These are phyloP conservation scores for Phytophthora melonis DNA, from an alignment of 352 stramenopile species.

Conservation along the genomic window DNA sequence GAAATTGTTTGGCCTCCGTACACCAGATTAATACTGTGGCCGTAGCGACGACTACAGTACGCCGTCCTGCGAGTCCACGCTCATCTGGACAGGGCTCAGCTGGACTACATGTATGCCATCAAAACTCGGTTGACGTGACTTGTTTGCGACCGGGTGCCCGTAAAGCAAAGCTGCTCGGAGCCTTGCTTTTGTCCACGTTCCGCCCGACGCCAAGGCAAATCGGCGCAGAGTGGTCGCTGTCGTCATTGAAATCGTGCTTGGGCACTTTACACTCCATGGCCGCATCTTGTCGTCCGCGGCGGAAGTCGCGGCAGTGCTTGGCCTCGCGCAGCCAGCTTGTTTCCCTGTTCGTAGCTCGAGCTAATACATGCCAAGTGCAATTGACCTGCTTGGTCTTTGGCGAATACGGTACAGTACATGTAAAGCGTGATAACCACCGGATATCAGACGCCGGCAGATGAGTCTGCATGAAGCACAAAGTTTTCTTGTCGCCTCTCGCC, in stretches of 20 bases:
- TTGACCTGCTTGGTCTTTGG: background rate
- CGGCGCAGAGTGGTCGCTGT: slow-evolving; percentile 27
- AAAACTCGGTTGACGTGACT: slow-evolving; percentile 18
- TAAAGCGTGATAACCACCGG: slow-evolving; percentile 16
- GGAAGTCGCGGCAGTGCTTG: background rate
- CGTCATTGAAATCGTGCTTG: slow-evolving; percentile 31
- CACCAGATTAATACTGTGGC: no score
- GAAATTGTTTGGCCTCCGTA: slow-evolving; percentile 8
- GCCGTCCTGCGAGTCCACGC: no score
- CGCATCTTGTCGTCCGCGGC: slow-evolving; percentile 18
- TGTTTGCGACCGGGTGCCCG: slow-evolving; percentile 5
- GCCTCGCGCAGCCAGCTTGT: background rate
- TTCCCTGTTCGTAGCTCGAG: slow-evolving; percentile 3
- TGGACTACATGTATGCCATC: background rate
- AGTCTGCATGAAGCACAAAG: slow-evolving; percentile 1
- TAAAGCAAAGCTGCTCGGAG: background rate
- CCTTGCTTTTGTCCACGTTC: slow-evolving; percentile 30
- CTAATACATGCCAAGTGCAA: background rate
- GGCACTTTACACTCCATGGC: slow-evolving; percentile 29
- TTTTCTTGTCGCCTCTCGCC: background rate
- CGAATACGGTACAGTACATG: no score
- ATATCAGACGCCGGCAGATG: slow-evolving; percentile 31
- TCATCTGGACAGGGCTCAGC: background rate
- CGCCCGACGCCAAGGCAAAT: slow-evolving; percentile 31
- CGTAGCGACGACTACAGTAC: no score